A percentile compares a stretch with the other conserved stretches of the same genome.
Evolutionary conservation across 208 protist species (phyloP).

Genomic region (Trichomonas vaginalis): DNA sequence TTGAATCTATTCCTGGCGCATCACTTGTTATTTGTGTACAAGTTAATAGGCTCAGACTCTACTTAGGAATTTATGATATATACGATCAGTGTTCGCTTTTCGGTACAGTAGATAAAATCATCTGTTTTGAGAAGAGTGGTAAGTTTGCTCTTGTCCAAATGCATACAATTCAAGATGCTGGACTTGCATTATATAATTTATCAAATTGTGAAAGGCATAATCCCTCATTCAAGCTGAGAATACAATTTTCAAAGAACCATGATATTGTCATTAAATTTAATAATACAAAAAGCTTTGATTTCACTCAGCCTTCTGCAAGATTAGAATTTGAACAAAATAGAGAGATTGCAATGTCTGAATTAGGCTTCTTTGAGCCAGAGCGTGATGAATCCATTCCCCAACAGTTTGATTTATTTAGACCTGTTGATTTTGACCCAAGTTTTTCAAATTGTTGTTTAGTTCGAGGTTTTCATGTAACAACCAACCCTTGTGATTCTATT

Average conservation of each 20-base stretch:
- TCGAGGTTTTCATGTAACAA: not conserved
- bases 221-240: not conserved
- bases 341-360: not conserved
- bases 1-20: not conserved
- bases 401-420: not conserved
- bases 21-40: not conserved
- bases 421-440: not conserved
- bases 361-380: not conserved
- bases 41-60: not conserved
- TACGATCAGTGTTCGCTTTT: conserved; percentile 3
- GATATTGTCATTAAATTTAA: conserved; percentile 8
- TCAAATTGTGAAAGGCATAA: not conserved
- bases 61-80: not conserved
- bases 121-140: not conserved
- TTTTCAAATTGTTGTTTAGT: not conserved
- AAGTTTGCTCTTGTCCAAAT: not conserved
- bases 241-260: not conserved
- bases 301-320: not conserved
- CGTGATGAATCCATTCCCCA: not conserved
- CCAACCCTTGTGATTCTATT: not conserved
- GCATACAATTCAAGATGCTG: not conserved
- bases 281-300: conserved; percentile 2
- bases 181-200: not conserved
- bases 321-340: not conserved
- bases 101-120: not conserved